These are phyloP conservation scores for Conoideocrella luteorostrata DNA, from an alignment of 2,329 filamentous ascomycete genomes.

Conservation along the genomic window DNA sequence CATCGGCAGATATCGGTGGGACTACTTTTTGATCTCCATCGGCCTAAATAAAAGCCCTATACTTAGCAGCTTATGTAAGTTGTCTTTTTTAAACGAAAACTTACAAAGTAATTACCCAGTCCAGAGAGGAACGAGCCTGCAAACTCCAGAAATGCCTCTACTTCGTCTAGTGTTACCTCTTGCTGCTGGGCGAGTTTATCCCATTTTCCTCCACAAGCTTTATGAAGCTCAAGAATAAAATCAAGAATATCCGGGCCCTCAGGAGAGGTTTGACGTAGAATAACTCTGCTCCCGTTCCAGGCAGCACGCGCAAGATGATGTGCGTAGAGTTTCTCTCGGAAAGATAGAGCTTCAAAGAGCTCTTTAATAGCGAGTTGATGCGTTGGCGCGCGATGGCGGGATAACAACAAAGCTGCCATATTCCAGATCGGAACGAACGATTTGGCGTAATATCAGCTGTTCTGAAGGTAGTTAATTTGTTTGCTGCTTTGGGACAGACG, in stretches of 20 bases:
- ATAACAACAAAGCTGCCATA: too few relatives aligned
- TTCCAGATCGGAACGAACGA: too few relatives aligned
- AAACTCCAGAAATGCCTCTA: conserved; percentile 47
- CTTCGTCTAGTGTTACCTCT: conserved; percentile 34
- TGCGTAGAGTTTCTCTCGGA: conserved; percentile 57
- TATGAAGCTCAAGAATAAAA: conserved; percentile 49
- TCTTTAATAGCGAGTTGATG: conserved; percentile 11
- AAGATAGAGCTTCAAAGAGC: conserved; percentile 47
- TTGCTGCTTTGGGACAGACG: too few relatives aligned
- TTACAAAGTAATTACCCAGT: conserved; percentile 52
- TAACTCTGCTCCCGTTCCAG: conserved; percentile 48
- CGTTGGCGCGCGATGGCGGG: not conserved
- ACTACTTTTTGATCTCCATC: conserved; percentile 54
- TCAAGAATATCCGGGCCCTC: conserved; percentile 53
- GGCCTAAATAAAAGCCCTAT: conserved; percentile 32
- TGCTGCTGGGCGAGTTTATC: conserved; percentile 29
- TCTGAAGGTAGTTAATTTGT: too few relatives aligned
- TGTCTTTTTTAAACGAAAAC: conserved; percentile 7
- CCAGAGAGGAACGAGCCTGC: conserved; percentile 52
- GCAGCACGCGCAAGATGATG: conserved; percentile 47
- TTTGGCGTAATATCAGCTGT: too few relatives aligned
- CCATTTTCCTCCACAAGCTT: conserved; percentile 45
- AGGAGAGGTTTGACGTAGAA: conserved; percentile 52
- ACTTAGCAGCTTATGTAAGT: conserved; percentile 4
- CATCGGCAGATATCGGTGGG: conserved; percentile 36